Evolutionary conservation across 2,329 filamentous ascomycete genomes (phyloP), one percentile per base, ranked within the genome.

Genomic region (Emmonsiellopsis sp.): DNA sequence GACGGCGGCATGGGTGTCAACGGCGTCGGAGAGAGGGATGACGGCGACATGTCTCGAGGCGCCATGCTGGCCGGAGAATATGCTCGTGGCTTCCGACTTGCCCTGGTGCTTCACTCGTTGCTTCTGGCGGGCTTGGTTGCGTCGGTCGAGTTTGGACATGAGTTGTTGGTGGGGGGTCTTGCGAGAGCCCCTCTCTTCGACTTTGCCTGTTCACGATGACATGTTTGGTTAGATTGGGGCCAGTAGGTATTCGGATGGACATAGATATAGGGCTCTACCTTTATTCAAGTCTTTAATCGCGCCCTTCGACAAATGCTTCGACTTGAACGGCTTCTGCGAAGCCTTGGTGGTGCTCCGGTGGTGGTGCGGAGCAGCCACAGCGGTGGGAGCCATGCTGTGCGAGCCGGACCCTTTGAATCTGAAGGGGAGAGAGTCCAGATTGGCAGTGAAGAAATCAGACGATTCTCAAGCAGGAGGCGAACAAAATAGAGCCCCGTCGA

Each of bases 71-170:
- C 92, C 93, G n/a, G 81, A 73, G 65, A 98, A 98, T 21, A 98
- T 77, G 39, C 83, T 88, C 0, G 81, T 84, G 51, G 89, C 86
- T 61, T 87, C 86, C 47, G 86, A 78, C 65, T 93, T 87, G 62
- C 93, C 89, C 65, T 84, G 84, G 65, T 90, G 84, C 72, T 97
- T 96, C 61, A 84, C 78, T 57, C 87, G 75, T 63, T 92, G 87
- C 69, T 86, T 84, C 76, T 98, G 93, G 71, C 92, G 92, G 62
- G 89, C 88, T 75, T 95, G 89, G 71, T 98, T 97, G 63, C 89
- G 85, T 56, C 93, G 86, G 71, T 95, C 90, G 69, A 98, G 81
- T 73, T 97, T 98, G 55, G 90, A 95, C 88, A 96, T 92, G 73
- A 96, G 83, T 74, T 95, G 89, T 69, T 98, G 93, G 69, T 95